Conservation (phyloP, 2,329 filamentous ascomycete genomes). For the Paecilomyces niveus region DNA sequence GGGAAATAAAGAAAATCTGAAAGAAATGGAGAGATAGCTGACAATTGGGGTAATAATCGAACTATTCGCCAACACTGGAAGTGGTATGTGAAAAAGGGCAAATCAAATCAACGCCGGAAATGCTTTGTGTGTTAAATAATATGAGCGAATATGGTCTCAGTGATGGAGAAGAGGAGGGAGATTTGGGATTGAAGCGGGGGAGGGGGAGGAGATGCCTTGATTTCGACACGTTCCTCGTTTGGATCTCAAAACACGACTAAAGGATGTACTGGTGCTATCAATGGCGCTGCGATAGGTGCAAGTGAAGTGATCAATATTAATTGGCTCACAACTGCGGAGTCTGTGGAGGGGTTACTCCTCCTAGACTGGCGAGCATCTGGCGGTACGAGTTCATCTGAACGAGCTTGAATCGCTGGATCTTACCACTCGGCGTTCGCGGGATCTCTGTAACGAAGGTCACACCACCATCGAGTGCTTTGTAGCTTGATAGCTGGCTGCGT, state of each 20-base stretch:
- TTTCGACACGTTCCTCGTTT: too few species aligned
- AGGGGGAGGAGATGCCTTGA: too few species aligned
- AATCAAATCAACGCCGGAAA: neutral
- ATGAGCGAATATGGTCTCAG: neutral
- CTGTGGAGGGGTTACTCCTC: neutral
- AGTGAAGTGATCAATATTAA: neutral
- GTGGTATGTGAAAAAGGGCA: neutral
- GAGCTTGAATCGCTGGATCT: constrained; percentile 40
- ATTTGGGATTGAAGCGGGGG: too few species aligned
- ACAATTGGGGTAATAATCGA: neutral
- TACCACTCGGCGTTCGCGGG: constrained; percentile 44
- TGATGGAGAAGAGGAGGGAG: neutral
- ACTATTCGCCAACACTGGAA: neutral
- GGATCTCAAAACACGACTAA: too few species aligned
- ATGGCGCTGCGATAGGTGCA: neutral
- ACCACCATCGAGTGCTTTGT: constrained; percentile 42
- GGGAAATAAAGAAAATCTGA: neutral
- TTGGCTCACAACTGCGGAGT: neutral
- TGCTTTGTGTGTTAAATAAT: neutral
- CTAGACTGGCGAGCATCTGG: constrained; percentile 15
- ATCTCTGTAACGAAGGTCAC: constrained; percentile 44
- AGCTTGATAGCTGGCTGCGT: constrained; percentile 36
- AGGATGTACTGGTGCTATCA: neutral
- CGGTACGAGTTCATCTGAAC: constrained; percentile 33
- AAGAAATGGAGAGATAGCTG: neutral